phyloP scores from a whole-genome alignment of 345 rosid genomes.

The Brassica napus region DNA sequence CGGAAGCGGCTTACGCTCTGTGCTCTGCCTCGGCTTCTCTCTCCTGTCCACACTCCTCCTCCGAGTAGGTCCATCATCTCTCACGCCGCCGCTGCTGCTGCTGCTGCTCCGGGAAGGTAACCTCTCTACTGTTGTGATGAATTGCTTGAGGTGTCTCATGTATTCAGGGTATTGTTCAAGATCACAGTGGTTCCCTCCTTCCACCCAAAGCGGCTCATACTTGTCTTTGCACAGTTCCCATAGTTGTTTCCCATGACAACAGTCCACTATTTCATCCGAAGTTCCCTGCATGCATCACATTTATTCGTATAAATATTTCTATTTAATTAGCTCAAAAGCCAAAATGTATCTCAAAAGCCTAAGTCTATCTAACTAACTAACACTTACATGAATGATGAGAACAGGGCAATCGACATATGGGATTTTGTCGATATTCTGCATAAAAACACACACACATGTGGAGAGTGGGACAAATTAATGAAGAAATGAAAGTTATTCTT shows the following conservation, averaged over 20 bases:
- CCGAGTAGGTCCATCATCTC: conserved; percentile 46
- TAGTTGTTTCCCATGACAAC: conserved; percentile 90
- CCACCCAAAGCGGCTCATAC: conserved; percentile 91
- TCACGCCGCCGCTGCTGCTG: neutral
- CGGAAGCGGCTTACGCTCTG: conserved; percentile 57
- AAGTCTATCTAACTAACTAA: neutral
- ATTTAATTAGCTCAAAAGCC: neutral
- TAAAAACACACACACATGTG: neutral
- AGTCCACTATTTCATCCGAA: conserved; percentile 91
- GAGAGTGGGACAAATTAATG: neutral
- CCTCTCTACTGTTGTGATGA: conserved; percentile 77
- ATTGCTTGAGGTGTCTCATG: conserved; percentile 89
- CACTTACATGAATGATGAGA: conserved; percentile 92
- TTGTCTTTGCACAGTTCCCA: conserved; percentile 95
- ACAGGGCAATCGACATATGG: conserved; percentile 89
- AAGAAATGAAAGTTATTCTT: neutral
- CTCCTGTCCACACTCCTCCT: conserved; percentile 84
- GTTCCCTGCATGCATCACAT: conserved; percentile 66
- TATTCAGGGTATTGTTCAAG: conserved; percentile 87
- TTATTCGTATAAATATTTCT: neutral
- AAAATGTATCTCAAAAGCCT: neutral
- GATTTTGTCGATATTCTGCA: conserved; percentile 95
- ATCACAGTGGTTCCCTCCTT: conserved; percentile 94
- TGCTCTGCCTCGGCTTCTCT: conserved; percentile 89
- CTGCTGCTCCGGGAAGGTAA: conserved; percentile 54